These are phyloP conservation scores for Hypoxylon sp. DNA, from an alignment of 2,329 filamentous ascomycete species.

Conservation along the genomic window DNA sequence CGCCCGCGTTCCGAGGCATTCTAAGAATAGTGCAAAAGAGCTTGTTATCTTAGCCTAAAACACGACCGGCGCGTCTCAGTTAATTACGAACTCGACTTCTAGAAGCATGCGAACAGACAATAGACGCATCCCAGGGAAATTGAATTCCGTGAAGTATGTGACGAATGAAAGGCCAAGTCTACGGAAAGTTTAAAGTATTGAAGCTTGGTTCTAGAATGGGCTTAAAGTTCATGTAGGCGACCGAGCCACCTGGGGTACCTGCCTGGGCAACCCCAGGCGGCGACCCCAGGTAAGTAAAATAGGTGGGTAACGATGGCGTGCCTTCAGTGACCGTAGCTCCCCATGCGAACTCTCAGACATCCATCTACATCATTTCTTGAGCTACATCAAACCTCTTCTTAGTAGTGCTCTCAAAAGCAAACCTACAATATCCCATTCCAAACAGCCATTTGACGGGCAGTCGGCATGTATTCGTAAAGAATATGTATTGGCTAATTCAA, in stretches of 20 bases:
- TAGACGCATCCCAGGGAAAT: slow-evolving; percentile 4
- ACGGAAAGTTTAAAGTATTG: background rate
- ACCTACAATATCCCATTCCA: slow-evolving; percentile 11
- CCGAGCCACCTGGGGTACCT: no score
- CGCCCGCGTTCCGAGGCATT: slow-evolving; percentile 7
- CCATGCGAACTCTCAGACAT: slow-evolving; percentile 15
- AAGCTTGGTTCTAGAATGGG: no score
- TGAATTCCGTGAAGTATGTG: background rate
- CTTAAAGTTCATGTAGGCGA: no score
- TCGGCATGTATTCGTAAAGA: slow-evolving; percentile 21
- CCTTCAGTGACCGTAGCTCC: slow-evolving; percentile 11
- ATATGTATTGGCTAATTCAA: slow-evolving; percentile 40
- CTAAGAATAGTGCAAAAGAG: slow-evolving; percentile 12
- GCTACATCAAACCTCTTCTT: slow-evolving; percentile 2
- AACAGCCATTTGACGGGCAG: slow-evolving; percentile 11
- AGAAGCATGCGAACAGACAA: slow-evolving; percentile 10
- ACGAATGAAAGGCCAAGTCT: background rate
- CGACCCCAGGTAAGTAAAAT: slow-evolving; percentile 5
- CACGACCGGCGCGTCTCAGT: slow-evolving; percentile 1
- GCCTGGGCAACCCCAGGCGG: background rate
- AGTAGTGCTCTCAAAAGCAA: slow-evolving; percentile 8
- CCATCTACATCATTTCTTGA: slow-evolving; percentile 16
- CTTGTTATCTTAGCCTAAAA: slow-evolving; percentile 4
- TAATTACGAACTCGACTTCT: background rate
- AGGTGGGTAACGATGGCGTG: slow-evolving; percentile 20